These are phyloP conservation scores for Lepidopterella palustris DNA, from an alignment of 495 filamentous ascomycete species.

Conservation along the genomic window DNA sequence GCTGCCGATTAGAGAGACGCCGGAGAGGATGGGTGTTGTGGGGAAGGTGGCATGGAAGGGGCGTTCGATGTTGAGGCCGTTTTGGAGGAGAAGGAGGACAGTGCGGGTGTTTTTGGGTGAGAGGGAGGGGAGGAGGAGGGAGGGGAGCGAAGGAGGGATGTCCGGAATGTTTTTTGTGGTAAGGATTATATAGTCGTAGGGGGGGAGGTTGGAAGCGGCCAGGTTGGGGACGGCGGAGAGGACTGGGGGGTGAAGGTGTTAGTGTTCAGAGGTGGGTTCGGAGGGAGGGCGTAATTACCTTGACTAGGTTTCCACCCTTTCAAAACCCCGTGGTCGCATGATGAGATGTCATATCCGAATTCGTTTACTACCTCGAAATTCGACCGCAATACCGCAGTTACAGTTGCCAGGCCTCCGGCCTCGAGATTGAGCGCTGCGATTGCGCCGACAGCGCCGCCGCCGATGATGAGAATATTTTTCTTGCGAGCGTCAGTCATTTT, in stretches of 20 bases:
- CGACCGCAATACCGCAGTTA: constrained; percentile 32
- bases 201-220: constrained; percentile 18
- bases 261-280: background rate
- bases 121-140: constrained; percentile 48
- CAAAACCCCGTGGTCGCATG: constrained; percentile 34
- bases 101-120: constrained; percentile 40
- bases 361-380: constrained; percentile 31
- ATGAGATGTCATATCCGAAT: constrained; percentile 31
- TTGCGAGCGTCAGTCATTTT: constrained; percentile 18
- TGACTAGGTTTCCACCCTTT: constrained; percentile 27
- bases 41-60: constrained; percentile 48
- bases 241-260: constrained; percentile 25
- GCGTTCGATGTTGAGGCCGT: constrained; percentile 57
- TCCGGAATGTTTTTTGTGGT: constrained; percentile 53
- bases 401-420: constrained; percentile 25
- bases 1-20: constrained; percentile 47
- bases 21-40: constrained; percentile 45
- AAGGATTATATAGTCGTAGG: constrained; percentile 55
- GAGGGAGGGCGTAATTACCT: constrained; percentile 1
- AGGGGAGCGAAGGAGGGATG: constrained; percentile 39
- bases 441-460: constrained; percentile 32
- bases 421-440: constrained; percentile 34
- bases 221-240: constrained; percentile 39
- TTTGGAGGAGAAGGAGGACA: constrained; percentile 53
- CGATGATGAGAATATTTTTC: constrained; percentile 31